Evolutionary conservation across 2,329 filamentous ascomycete genomes (phyloP), one percentile per base, ranked within the genome.

Genomic region (Diaporthe sp.): DNA sequence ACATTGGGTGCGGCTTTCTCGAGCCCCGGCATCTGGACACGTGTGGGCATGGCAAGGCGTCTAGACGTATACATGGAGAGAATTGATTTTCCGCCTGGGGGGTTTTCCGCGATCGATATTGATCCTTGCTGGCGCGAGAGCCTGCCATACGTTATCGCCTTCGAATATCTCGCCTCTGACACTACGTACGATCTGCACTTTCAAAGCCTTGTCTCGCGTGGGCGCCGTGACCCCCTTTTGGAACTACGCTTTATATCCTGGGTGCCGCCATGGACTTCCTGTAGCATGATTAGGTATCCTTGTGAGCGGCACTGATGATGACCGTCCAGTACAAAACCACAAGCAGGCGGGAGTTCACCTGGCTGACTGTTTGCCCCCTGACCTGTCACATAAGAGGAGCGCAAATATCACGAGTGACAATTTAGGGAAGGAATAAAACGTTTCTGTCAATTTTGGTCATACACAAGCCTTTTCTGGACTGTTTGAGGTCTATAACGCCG

Each of bases 21-120:
- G 46, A 22, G 46, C 39, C 65, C 5, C 17, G 49, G 44, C 70
- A 73, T 49, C 28, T 15, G 49, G 57, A 61, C 42, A 39, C 28
- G 28, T 10, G 58, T 46, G 49, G 73, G 73, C 67, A 72, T 75
- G 25, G 58, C 68, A 51, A 51, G 73, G 73, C 68, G 68, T 72
- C n/a, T 67, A 57, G 73, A 57, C 49, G 46, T 62, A 62, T 49
- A 55, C 42, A 65, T 34, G 61, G 42, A 34, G 28, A 49, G 42
- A 65, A 72, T 59, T 28, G 6, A 61, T 28, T 72, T 61, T 19
- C 25, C 39, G 61, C 13, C 5, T 51, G 31, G 34, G 37, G 0
- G 0, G 28, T 22, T 44, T 55, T 22, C 37, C 31, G 22, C 37
- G 28, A 15, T 39, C 22, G 22, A 15, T 4, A 15, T 15, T 13